Base-by-base conservation (phyloP, 768 basidiomycete species). In the Mycena indigotica region DNA sequence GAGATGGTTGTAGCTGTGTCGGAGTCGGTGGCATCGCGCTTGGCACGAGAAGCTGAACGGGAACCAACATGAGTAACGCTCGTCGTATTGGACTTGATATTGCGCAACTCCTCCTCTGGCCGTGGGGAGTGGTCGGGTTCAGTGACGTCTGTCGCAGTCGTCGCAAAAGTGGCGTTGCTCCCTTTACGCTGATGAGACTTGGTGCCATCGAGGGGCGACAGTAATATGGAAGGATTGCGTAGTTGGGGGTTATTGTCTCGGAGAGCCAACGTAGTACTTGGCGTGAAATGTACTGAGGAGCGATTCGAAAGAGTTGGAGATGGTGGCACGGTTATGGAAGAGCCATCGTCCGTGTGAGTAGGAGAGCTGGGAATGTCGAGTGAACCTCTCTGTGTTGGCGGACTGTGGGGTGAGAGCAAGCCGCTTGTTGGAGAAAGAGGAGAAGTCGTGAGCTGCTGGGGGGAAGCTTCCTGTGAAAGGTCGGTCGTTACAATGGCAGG, bases 221-320 rank as follows among this genome's bases (percentile, higher is more conserved):
- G 76, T 12, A 88, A 3, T 86, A 73, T 8, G 83, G 85, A 1
- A 79, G 72, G 17, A 77, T 58, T n/a, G 83, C 88, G 26, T 72
- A 76, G 28, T 71, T 87, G 81, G 0, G 88, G 90, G 38, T 81
- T 79, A 65, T 91, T 92, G 40, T 86, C 83, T 32, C 91, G 84
- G 46, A 93, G 68, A 3, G 79, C 78, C 3, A 84, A 73, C 5
- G 85, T 75, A 3, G 82, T 80, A 1, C 70, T 71, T 2, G 67
- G 72, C 21, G 60, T 51, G 57, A 87, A 91, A 29, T 85, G 82
- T 0, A 82, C 79, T 0, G 84, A 84, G 2, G 87, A 88, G 16
- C 77, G 79, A 2, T 78, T 82, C 0, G 91, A 90, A 10, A 90
- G 77, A 0, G 91, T 91, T 1, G 91, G 91, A 0, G 91, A 93